Conservation (phyloP, 495 filamentous ascomycete species). For the Neurospora discreta region DNA sequence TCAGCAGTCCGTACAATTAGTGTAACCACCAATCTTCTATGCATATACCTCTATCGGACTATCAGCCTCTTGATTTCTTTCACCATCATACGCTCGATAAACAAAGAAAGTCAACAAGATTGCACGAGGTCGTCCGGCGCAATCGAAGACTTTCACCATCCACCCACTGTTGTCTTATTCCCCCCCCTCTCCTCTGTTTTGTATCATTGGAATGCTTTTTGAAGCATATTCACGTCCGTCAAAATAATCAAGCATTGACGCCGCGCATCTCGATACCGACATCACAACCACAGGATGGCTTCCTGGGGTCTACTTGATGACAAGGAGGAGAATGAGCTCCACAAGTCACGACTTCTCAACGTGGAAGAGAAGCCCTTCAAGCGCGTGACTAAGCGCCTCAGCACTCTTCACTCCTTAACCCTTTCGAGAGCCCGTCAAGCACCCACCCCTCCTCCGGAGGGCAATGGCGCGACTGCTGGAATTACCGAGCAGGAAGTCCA, state of each 20-base stretch:
- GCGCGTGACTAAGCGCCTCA: constrained; percentile 71
- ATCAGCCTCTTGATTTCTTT: not conserved
- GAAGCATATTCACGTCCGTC: not conserved
- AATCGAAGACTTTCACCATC: not conserved
- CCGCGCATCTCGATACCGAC: not conserved
- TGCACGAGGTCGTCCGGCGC: not conserved
- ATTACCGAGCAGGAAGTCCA: constrained; percentile 14
- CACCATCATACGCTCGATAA: not conserved
- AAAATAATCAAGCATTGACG: not conserved
- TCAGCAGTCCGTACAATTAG: no score
- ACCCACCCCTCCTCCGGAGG: constrained; percentile 62
- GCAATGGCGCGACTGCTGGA: constrained; percentile 24
- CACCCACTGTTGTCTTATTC: not conserved
- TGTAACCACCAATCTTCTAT: not conserved
- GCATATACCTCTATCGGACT: not conserved
- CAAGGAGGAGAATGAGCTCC: constrained; percentile 65
- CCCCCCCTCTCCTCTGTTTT: no score
- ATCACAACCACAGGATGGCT: constrained; percentile 11
- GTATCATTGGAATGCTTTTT: not conserved
- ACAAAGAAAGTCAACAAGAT: not conserved
- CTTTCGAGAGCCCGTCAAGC: constrained; percentile 43
- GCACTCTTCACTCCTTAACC: constrained; percentile 51
- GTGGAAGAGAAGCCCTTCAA: constrained; percentile 92
- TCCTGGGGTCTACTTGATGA: constrained; percentile 35
- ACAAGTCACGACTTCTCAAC: constrained; percentile 79